Evolutionary conservation across 1,284 basidiomycete species (phyloP), one percentile per base, ranked within the genome.

Genomic region (Erythrobasidium hasegawianum): DNA sequence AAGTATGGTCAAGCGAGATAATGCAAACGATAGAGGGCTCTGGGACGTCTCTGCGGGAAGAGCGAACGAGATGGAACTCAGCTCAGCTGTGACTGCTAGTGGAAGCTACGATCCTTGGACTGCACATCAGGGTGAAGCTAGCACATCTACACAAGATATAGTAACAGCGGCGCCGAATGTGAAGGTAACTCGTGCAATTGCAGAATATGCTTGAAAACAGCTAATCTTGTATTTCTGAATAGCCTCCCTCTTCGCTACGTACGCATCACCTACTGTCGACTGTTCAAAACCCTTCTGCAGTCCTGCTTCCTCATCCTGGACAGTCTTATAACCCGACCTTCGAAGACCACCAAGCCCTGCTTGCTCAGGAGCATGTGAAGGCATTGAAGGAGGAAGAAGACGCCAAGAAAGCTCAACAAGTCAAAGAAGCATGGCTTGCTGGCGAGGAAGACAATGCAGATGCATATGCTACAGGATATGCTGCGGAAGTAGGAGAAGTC

Each of bases 241-340:
- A 65, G 62, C 24, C 62, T 8, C 62, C 62, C 2, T 26, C 45
- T 24, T 67, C 72, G 1, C 49, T 73, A 5, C 54, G 68, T 39
- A 41, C 64, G n/a, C 72, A 75, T 52, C 43, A 68, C 33, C 57
- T 73, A 26, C 62, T 72, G 70, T 24, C 67, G 66, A 4, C 57
- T 57, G 27, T 50, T 20, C 20, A 50, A 2, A 47, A 57, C 1
- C 71, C 75, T 0, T 83, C 87, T 2, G 87, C 89, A 0, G 83
- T 94, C 1, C 77, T 83, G 0, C 77, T 84, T 5, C 95, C 95
- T 0, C 89, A 90, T 71, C 85, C 86, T 27, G 95, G 95, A 18
- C 84, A 87, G 5, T 94, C 90, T n/a, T 97, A 98, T 78, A 97
- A 97, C 77, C 95, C 95, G 0, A 84, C 86, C 0, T 85, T 83